Percentiles rank a stretch among this genome's conserved stretches.
Conservation (phyloP, 768 basidiomycete genomes). For the Hebeloma cylindrosporum region DNA sequence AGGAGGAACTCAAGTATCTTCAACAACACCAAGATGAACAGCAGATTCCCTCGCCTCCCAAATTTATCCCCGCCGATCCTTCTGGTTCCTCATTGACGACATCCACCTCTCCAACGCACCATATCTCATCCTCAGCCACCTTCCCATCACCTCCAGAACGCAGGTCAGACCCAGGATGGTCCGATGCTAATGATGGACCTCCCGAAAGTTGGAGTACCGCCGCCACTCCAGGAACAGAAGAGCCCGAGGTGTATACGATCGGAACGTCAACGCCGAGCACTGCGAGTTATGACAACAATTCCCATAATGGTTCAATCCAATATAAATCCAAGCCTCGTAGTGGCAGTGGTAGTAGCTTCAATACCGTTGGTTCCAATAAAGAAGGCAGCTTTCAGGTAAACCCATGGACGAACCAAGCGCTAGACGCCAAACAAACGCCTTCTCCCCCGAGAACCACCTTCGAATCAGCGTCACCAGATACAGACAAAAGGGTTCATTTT, state of each 20-base stretch:
- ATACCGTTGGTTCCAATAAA: slow-evolving; percentile 18
- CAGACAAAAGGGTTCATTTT: slow-evolving; percentile 49
- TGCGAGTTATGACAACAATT: slow-evolving; percentile 11
- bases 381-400: slow-evolving; percentile 10
- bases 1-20: slow-evolving; percentile 24
- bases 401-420: slow-evolving; percentile 16
- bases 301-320: slow-evolving; percentile 23
- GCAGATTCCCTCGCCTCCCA: slow-evolving; percentile 14
- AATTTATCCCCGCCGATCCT: slow-evolving; percentile 13
- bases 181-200: slow-evolving; percentile 31
- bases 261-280: slow-evolving; percentile 58
- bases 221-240: slow-evolving; percentile 65
- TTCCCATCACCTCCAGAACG: slow-evolving; percentile 19
- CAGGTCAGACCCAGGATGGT: slow-evolving; percentile 2
- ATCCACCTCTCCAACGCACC: slow-evolving; percentile 17
- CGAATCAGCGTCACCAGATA: slow-evolving; percentile 33
- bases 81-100: slow-evolving; percentile 23
- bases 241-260: slow-evolving; percentile 36
- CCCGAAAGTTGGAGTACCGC: slow-evolving; percentile 74
- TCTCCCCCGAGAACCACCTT: slow-evolving; percentile 22
- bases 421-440: slow-evolving; percentile 11
- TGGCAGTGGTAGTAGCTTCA: slow-evolving; percentile 21
- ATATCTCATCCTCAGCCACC: slow-evolving; percentile 8
- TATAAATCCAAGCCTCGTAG: slow-evolving; percentile 24
- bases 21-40: slow-evolving; percentile 23